These are phyloP conservation scores for Botrytis galanthina DNA, from an alignment of 2,329 filamentous ascomycete species.

Conservation along the genomic window DNA sequence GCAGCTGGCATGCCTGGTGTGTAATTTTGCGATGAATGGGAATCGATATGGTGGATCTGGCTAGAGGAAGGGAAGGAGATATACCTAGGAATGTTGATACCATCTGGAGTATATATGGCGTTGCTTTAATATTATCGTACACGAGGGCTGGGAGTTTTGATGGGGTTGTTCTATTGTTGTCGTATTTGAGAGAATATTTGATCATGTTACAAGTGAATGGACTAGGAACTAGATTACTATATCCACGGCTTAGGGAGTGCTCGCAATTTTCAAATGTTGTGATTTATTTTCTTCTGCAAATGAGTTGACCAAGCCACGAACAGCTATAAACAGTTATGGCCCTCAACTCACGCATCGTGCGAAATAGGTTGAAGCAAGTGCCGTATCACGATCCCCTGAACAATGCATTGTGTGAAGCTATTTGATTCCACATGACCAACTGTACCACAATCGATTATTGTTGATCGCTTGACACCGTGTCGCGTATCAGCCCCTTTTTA, in stretches of 20 bases:
- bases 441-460: not conserved
- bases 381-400: not conserved
- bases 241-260: not conserved
- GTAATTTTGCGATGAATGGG: not conserved
- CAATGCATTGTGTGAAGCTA: not conserved
- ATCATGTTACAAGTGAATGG: not conserved
- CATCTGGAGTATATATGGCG: not conserved
- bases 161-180: not conserved
- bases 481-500: not conserved
- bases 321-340: not conserved
- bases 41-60: not conserved
- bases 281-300: not conserved
- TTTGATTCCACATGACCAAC: not conserved
- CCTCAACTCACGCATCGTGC: not conserved
- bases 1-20: conserved; percentile 38
- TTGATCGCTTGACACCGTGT: not conserved
- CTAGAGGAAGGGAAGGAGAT: not conserved
- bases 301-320: not conserved
- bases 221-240: not conserved
- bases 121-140: not conserved
- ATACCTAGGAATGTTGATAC: not conserved
- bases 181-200: not conserved
- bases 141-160: not conserved
- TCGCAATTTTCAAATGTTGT: not conserved
- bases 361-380: not conserved